Evolutionary conservation across 2,329 filamentous ascomycete species (phyloP), one percentile per base, ranked within the genome.

Genomic region (Xylariaceae sp.): DNA sequence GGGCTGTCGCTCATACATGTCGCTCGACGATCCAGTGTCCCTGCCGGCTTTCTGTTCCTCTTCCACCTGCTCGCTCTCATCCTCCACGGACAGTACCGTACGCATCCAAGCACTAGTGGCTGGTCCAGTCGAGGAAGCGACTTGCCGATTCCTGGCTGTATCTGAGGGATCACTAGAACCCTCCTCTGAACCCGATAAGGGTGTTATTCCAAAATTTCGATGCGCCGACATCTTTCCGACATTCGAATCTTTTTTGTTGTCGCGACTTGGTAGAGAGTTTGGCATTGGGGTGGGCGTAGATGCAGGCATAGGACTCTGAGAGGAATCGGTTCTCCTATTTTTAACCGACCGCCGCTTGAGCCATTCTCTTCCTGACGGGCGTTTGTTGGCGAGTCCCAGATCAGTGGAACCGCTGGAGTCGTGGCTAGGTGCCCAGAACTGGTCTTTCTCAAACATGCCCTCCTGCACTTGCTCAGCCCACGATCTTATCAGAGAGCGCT

Each of bases 351-450:
- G 69, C 47, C 61, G 69, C 57, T 66, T 73, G 47, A 73, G 54
- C 71, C 70, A 72, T 23, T 68, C 65, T 49, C 60, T 61, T 7
- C 60, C 61, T 9, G 60, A 63, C 51, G 65, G 59, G 17, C 68
- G 66, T 61, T 68, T 71, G 59, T 35, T 64, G 51, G 51, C 54
- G 7, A 58, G 47, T n/a, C 61, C 60, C 13, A 55, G 5, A 44
- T 49, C 52, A n/a, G 23, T 30, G 23, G 53, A 49, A 15, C 61
- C 53, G 30, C 18, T 30, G 1, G 34, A 30, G 17, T 35, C 47
- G 18, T 61, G 57, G 8, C 52, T 53, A 13, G 71, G 70, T 44
- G 67, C 70, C 71, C 71, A 73, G 52, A 73, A 73, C 18, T 56
- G 15, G 37, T 72, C 69, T 45, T 63, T 67, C 23, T 65, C 65